Evolutionary conservation across 2,329 filamentous ascomycete genomes (phyloP).

Genomic region (Beauveria medogensis): DNA sequence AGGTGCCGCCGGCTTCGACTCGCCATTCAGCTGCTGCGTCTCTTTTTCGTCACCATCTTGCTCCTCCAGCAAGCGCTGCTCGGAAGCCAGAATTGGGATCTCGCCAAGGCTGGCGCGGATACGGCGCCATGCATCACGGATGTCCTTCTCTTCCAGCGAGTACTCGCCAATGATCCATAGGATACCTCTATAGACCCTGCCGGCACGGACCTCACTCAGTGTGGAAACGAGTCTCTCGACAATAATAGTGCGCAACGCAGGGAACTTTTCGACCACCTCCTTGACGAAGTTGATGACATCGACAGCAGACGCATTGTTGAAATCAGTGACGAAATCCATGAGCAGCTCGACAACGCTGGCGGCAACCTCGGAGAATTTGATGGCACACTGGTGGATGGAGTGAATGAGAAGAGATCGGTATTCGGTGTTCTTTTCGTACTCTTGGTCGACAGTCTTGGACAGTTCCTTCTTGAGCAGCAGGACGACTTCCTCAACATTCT

Average conservation of each 20-base stretch:
- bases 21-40: constrained; percentile 68
- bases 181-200: constrained; percentile 94
- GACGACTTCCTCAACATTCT: constrained; percentile 97
- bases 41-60: constrained; percentile 60
- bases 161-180: constrained; percentile 98
- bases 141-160: constrained; percentile 86
- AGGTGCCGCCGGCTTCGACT: constrained; percentile 65
- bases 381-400: constrained; percentile 95
- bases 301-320: constrained; percentile 92
- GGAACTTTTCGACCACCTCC: constrained; percentile 97
- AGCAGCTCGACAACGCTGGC: constrained; percentile 92
- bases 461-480: constrained; percentile 95
- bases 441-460: constrained; percentile 93
- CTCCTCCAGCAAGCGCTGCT: constrained; percentile 84
- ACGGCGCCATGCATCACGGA: constrained; percentile 92
- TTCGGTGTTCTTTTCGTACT: constrained; percentile 96
- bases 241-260: constrained; percentile 77
- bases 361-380: constrained; percentile 97
- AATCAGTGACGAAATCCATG: constrained; percentile 99
- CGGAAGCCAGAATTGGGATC: constrained; percentile 91
- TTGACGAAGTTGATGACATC: constrained; percentile 99
- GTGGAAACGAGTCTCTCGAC: constrained; percentile 84
- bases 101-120: constrained; percentile 91
- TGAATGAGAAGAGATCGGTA: constrained; percentile 94
- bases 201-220: constrained; percentile 84